Conservation (phyloP, 805 yeast genomes). For the Candida mattraensis region DNA sequence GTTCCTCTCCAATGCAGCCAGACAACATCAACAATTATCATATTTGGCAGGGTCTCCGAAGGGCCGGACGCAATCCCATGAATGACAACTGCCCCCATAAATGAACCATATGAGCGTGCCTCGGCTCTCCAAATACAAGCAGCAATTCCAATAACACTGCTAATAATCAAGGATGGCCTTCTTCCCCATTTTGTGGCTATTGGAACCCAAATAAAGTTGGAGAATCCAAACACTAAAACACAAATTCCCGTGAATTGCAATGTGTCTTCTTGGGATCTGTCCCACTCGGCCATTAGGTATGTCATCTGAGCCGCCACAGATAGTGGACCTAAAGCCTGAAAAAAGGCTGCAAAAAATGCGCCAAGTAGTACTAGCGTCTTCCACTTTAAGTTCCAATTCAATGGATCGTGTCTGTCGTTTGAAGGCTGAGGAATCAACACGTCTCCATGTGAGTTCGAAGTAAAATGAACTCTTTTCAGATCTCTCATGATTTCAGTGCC, state of each 20-base stretch:
- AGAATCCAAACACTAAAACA: slow-evolving; percentile 18
- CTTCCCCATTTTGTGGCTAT: slow-evolving; percentile 17
- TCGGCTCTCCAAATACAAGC: slow-evolving; percentile 20
- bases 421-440: slow-evolving; percentile 19
- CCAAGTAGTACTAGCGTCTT: slow-evolving; percentile 9
- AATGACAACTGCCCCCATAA: slow-evolving; percentile 17
- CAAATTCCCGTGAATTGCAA: slow-evolving; percentile 19
- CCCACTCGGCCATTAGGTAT: slow-evolving; percentile 18
- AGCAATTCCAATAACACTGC: slow-evolving; percentile 17
- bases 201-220: slow-evolving; percentile 21
- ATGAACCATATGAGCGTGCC: slow-evolving; percentile 17
- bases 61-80: slow-evolving; percentile 22
- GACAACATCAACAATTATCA: slow-evolving; percentile 18
- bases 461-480: slow-evolving; percentile 8
- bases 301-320: slow-evolving; percentile 16
- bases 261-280: slow-evolving; percentile 13
- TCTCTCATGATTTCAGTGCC: slow-evolving; percentile 19
- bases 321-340: slow-evolving; percentile 19
- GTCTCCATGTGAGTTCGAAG: slow-evolving; percentile 8
- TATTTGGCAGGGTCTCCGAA: slow-evolving; percentile 19
- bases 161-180: slow-evolving; percentile 13
- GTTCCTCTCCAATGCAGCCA: slow-evolving; percentile 19
- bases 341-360: slow-evolving; percentile 13
- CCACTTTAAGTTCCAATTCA: slow-evolving; percentile 16
- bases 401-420: slow-evolving; percentile 15